phyloP scores from a whole-genome alignment of 768 basidiomycete genomes.

The Chalciporus chontae region DNA sequence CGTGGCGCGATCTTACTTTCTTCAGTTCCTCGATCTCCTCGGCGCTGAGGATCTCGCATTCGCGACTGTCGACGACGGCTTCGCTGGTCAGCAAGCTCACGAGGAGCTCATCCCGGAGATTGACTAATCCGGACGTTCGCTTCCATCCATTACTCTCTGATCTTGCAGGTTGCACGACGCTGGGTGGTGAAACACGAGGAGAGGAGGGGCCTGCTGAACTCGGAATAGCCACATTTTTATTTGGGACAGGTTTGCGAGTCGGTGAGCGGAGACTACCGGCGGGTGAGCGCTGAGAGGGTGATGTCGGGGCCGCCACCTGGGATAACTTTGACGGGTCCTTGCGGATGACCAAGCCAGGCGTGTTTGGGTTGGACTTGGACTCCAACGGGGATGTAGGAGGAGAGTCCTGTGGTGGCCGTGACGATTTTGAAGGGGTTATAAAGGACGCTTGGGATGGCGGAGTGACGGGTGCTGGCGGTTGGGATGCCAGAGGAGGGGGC shows the following conservation, averaged over 20 bases:
- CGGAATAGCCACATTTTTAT: constrained; percentile 11
- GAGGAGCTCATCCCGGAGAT: constrained; percentile 78
- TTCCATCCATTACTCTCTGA: constrained; percentile 40
- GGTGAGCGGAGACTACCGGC: constrained; percentile 26
- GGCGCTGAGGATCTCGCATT: constrained; percentile 70
- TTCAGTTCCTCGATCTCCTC: constrained; percentile 72
- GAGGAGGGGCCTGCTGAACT: constrained; percentile 42
- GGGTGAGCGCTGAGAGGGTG: constrained; percentile 19
- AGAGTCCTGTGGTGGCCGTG: constrained; percentile 46
- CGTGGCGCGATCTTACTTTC: constrained; percentile 46
- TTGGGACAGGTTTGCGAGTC: constrained; percentile 12
- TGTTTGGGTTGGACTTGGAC: constrained; percentile 17
- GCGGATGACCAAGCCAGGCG: constrained; percentile 43
- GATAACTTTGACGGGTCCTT: constrained; percentile 44
- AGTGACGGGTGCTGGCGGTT: constrained; percentile 14
- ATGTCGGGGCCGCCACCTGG: constrained; percentile 18
- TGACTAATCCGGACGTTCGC: constrained; percentile 43
- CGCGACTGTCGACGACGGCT: constrained; percentile 88
- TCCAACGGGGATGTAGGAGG: constrained; percentile 28
- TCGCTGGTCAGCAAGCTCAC: constrained; percentile 90
- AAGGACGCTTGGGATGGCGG: constrained; percentile 26
- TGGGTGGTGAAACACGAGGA: constrained; percentile 30
- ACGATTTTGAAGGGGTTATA: constrained; percentile 32
- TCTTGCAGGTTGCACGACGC: constrained; percentile 32
- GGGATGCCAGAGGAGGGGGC: constrained; percentile 19